Base-by-base conservation (phyloP, 176 grass and related monocot species). In the Musa schizocarpa region DNA sequence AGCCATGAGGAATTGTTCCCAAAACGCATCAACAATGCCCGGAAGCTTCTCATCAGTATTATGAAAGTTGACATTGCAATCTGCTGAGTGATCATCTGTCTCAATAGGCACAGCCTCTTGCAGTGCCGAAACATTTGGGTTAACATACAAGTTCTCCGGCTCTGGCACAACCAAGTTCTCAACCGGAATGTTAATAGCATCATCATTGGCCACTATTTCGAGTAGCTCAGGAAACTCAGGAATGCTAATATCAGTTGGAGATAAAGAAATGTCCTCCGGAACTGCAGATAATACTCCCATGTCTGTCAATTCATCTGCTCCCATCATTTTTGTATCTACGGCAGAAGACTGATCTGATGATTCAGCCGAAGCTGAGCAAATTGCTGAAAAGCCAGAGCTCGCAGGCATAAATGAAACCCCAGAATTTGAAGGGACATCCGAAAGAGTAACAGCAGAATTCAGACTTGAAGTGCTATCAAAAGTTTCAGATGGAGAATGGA, bases 11-110 rank as follows among this genome's bases (percentile, higher is more conserved):
- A 99, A 94, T 72, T 99, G 90, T 78, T 99, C 95, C 95, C 90
- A 99, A 80, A 99, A 99, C 48, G 84, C 69, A 79, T 99, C 90
- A 8, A 89, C 87, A 48, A 99, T 99, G 52, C 62, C 95, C 29
- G 95, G 90, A 74, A 99, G 90, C 77, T 87, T 87, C 77, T 82
- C 63, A 11, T 82, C 84, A 52, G 82, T 82, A 49, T 99, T 88
- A 22, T 50, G 13, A 1, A 65, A 51, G 34, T 52, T 9, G 8
- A 76, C 13, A n/a, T 51, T 19, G 2, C 27, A 14, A 10, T 63
- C 75, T 57, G 63, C 87, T 50, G 87, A 63, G 51, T 85, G 79
- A 50, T 89, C 84, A 74, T 94, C 90, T 19, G 88, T 91, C 71
- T 92, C 90, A 11, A 99, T 84, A 20, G 82, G 90, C 11, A 89